Percentiles rank a stretch among this genome's conserved stretches.
Conservation (phyloP, 2,329 filamentous ascomycete genomes). For the Alternaria arbusti region DNA sequence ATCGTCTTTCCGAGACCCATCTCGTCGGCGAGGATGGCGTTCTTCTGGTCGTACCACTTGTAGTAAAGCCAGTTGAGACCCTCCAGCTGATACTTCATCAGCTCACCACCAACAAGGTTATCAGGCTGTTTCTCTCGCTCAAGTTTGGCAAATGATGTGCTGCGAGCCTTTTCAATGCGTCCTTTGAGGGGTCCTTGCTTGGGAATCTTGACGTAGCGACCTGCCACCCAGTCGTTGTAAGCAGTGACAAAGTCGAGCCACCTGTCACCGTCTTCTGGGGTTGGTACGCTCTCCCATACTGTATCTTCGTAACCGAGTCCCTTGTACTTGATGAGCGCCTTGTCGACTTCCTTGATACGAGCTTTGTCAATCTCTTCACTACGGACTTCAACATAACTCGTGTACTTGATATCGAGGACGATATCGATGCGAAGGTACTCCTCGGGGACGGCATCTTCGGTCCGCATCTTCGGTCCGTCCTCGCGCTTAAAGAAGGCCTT, state of each 20-base stretch:
- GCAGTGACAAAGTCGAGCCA: slow-evolving; percentile 83
- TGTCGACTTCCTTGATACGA: slow-evolving; percentile 73
- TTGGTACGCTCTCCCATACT: slow-evolving; percentile 86
- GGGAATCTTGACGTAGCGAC: slow-evolving; percentile 73
- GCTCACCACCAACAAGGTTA: slow-evolving; percentile 74
- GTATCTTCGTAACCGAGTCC: slow-evolving; percentile 88
- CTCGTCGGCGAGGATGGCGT: slow-evolving; percentile 92
- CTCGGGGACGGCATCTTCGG: slow-evolving; percentile 82
- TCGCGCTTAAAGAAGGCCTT: slow-evolving; percentile 77
- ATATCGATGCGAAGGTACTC: slow-evolving; percentile 87
- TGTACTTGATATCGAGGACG: slow-evolving; percentile 80
- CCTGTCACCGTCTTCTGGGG: slow-evolving; percentile 66
- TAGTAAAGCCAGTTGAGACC: slow-evolving; percentile 95
- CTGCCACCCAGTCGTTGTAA: slow-evolving; percentile 84
- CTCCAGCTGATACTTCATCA: slow-evolving; percentile 94
- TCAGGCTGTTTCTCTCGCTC: slow-evolving; percentile 75
- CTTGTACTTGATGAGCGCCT: slow-evolving; percentile 87
- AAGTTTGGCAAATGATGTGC: slow-evolving; percentile 69
- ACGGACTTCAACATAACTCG: slow-evolving; percentile 62
- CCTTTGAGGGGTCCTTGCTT: slow-evolving; percentile 64
- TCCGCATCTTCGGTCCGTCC: slow-evolving; percentile 70
- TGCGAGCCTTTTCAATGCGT: slow-evolving; percentile 72
- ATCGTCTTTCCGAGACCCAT: slow-evolving; percentile 99
- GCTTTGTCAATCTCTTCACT: slow-evolving; percentile 73
- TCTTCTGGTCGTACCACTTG: slow-evolving; percentile 82